These are phyloP conservation scores for Xylariaceae sp. DNA, from an alignment of 2,329 filamentous ascomycete genomes.

Conservation along the genomic window DNA sequence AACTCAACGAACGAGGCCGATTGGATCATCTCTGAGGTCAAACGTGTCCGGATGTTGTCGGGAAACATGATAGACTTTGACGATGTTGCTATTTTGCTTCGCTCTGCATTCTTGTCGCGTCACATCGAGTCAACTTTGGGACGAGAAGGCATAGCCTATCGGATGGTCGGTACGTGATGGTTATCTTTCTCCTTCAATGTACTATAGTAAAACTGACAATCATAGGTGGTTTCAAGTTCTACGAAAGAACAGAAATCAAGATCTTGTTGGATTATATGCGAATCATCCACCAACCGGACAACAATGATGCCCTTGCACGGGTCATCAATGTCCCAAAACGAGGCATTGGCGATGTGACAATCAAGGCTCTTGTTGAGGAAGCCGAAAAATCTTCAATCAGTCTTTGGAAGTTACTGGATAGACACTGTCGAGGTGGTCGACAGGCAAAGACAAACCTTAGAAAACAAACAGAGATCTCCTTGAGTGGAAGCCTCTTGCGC, in stretches of 20 bases:
- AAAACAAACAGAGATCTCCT: constrained; percentile 48
- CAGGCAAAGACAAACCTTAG: constrained; percentile 47
- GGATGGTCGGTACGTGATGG: constrained; percentile 68
- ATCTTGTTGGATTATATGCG: constrained; percentile 83
- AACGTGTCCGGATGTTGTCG: constrained; percentile 64
- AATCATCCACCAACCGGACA: constrained; percentile 76
- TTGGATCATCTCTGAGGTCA: constrained; percentile 86
- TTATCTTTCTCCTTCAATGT: background rate
- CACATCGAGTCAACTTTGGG: constrained; percentile 82
- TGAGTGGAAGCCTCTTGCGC: constrained; percentile 47
- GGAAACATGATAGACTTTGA: constrained; percentile 68
- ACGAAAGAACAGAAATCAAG: constrained; percentile 86
- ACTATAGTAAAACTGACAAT: constrained; percentile 5
- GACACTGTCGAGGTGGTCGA: constrained; percentile 49
- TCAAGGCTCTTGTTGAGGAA: constrained; percentile 71
- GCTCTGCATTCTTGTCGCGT: constrained; percentile 76
- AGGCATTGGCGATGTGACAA: constrained; percentile 74
- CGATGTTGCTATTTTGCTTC: constrained; percentile 83
- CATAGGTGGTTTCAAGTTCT: constrained; percentile 73
- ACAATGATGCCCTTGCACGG: constrained; percentile 79
- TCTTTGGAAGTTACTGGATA: constrained; percentile 69
- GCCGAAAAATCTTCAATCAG: constrained; percentile 66
- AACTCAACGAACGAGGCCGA: constrained; percentile 70
- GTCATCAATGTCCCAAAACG: constrained; percentile 82
- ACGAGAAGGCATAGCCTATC: constrained; percentile 78